Conservation (phyloP, 495 filamentous ascomycete species). For the Neurospora sp. region DNA sequence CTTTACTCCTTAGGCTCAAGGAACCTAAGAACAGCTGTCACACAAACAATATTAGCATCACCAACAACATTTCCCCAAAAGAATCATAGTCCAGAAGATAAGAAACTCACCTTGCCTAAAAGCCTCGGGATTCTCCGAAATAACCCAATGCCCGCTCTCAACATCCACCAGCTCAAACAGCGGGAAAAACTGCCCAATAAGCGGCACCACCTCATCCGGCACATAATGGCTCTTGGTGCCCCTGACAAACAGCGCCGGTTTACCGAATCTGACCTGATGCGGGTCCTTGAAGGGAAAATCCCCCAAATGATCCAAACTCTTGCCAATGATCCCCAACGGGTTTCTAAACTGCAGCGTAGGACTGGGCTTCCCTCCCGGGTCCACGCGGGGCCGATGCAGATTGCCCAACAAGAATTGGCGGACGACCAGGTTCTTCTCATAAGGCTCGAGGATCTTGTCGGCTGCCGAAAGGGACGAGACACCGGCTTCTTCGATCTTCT, state of each 20-base stretch:
- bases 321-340: conserved; percentile 30
- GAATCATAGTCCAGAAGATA: background rate
- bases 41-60: background rate
- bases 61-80: background rate
- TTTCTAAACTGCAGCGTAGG: conserved; percentile 33
- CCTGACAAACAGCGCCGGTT: conserved; percentile 72
- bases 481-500: conserved; percentile 56
- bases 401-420: conserved; percentile 95
- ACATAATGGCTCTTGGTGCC: conserved; percentile 81
- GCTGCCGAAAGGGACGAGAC: conserved; percentile 66
- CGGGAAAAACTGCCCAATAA: conserved; percentile 86
- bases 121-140: conserved; percentile 80
- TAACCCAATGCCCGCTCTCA: conserved; percentile 88
- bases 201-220: conserved; percentile 74
- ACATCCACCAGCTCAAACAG: conserved; percentile 69
- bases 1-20: conserved; percentile 46
- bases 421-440: conserved; percentile 65
- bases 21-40: conserved; percentile 51
- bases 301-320: conserved; percentile 48
- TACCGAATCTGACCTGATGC: conserved; percentile 51
- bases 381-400: conserved; percentile 41
- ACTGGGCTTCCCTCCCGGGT: background rate
- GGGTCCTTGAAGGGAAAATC: conserved; percentile 78
- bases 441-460: conserved; percentile 64
- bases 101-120: conserved; percentile 64